Percentiles rank a stretch among this genome's conserved stretches.
phyloP scores from a whole-genome alignment of 2,329 filamentous ascomycete species.

The Paracoccidioides lutzii region DNA sequence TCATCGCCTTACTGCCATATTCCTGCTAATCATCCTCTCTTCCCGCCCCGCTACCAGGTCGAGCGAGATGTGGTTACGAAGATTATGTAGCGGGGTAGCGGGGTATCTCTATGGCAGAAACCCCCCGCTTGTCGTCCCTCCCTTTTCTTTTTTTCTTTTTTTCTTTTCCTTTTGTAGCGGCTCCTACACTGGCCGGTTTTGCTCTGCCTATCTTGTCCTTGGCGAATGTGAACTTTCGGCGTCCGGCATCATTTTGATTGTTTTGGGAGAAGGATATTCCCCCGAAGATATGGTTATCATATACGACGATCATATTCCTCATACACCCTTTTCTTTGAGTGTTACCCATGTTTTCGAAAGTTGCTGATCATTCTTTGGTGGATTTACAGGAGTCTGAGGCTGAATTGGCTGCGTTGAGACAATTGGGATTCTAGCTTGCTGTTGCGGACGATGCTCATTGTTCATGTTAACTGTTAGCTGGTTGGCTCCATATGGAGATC shows the following conservation, averaged over 20 bases:
- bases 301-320: background rate
- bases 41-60: slow-evolving; percentile 44
- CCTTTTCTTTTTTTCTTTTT: background rate
- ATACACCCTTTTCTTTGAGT: background rate
- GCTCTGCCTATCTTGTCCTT: too few relatives aligned
- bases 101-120: background rate
- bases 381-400: slow-evolving; percentile 2
- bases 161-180: background rate
- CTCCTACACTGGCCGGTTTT: too few relatives aligned
- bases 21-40: slow-evolving; percentile 5
- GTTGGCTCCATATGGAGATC: background rate
- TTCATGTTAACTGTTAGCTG: slow-evolving; percentile 4
- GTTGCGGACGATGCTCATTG: background rate
- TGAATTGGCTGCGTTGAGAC: background rate
- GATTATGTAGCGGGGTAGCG: slow-evolving; percentile 63
- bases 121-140: background rate
- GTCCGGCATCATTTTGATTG: too few relatives aligned
- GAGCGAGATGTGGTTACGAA: slow-evolving; percentile 76
- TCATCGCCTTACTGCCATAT: background rate
- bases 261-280: too few relatives aligned
- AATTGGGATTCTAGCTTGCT: background rate
- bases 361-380: slow-evolving; percentile 1
- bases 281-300: too few relatives aligned
- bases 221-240: too few relatives aligned
- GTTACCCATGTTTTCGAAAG: background rate